Evolutionary conservation across 176 grass and related monocot species (phyloP).

Genomic region (Oryza punctata): DNA sequence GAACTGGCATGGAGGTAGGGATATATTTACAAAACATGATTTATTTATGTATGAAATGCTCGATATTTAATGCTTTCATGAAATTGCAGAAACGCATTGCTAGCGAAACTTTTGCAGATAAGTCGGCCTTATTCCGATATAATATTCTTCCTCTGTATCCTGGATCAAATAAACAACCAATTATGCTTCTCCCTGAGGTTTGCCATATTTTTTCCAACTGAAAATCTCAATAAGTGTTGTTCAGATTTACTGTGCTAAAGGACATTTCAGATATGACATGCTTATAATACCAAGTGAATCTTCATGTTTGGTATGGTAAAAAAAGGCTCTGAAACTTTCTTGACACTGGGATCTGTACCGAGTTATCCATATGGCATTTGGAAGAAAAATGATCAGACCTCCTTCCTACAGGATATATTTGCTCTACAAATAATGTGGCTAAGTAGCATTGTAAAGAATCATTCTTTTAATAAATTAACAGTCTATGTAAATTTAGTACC

Average conservation of each 20-base stretch:
- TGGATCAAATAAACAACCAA: constrained; percentile 61
- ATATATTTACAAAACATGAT: constrained; percentile 22
- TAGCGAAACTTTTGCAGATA: constrained; percentile 66
- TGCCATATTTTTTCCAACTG: constrained; percentile 23
- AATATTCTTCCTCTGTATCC: constrained; percentile 93
- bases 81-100: constrained; percentile 50
- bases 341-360: not conserved
- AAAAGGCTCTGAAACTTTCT: not conserved
- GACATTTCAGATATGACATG: not conserved
- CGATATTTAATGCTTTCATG: constrained; percentile 32
- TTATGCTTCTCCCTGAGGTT: constrained; percentile 94
- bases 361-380: constrained; percentile 14
- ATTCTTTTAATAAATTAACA: not conserved
- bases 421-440: not conserved
- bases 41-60: constrained; percentile 14
- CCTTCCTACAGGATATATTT: constrained; percentile 1
- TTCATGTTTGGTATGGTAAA: constrained; percentile 30
- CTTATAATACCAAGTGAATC: not conserved
- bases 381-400: not conserved
- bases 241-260: not conserved
- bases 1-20: constrained; percentile 62
- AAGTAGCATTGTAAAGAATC: not conserved
- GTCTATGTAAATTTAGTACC: constrained; percentile 1
- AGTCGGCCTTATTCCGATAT: constrained; percentile 55
- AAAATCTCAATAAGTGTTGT: constrained; percentile 22